Percentiles rank a stretch among this genome's conserved stretches.
Conservation (phyloP, 306 rosid genomes). For the Acacia melanoxylon region DNA sequence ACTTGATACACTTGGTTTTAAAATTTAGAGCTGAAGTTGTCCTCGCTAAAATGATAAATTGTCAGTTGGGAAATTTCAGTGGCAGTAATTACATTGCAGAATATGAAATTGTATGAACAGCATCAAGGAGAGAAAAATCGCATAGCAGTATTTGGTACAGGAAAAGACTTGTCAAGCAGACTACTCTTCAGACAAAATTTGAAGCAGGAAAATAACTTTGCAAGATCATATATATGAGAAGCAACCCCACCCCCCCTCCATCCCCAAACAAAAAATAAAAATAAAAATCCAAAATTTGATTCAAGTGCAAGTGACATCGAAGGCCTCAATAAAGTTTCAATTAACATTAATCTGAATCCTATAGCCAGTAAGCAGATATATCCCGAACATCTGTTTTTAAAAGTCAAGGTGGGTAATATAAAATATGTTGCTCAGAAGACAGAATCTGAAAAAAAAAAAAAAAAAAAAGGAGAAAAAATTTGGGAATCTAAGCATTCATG, state of each 20-base stretch:
- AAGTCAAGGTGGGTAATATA: neutral
- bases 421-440: neutral
- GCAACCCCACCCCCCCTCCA: neutral
- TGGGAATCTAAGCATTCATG: neutral
- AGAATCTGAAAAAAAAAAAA: neutral
- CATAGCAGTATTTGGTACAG: neutral
- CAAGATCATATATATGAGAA: neutral
- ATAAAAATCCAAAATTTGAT: neutral
- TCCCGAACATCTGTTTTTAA: neutral
- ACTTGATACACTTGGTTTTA: no score
- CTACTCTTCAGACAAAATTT: slow-evolving; percentile 8
- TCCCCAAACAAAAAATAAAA: no score
- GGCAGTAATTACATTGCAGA: neutral
- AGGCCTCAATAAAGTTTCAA: neutral
- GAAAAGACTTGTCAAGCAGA: slow-evolving; percentile 23
- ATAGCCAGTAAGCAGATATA: neutral
- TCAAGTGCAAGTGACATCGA: slow-evolving; percentile 3
- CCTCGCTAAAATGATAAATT: neutral
- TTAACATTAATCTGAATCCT: neutral
- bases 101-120: neutral
- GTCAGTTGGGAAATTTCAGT: neutral
- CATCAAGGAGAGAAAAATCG: neutral
- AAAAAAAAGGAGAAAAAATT: slow-evolving; percentile 11
- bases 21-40: neutral
- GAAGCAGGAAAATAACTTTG: slow-evolving; percentile 18